Percentiles rank a stretch among this genome's conserved stretches.
Conservation (phyloP, 2,329 filamentous ascomycete species). For the Cladosporium sp. region DNA sequence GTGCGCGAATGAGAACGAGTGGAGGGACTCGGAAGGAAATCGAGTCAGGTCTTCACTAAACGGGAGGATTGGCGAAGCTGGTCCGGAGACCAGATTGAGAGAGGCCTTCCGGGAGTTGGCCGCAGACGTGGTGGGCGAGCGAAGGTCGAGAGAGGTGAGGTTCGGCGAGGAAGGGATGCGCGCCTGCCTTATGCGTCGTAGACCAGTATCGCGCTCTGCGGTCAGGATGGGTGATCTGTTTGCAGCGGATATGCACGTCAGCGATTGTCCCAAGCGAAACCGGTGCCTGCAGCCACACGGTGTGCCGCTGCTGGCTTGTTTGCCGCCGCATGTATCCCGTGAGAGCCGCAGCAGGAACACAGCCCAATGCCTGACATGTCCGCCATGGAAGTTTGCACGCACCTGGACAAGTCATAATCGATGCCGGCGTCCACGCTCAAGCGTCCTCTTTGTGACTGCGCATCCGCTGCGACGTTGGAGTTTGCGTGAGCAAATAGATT, state of each 20-base stretch:
- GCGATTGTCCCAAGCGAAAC: conserved; percentile 12
- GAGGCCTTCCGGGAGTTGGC: conserved; percentile 53
- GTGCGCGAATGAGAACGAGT: conserved; percentile 97
- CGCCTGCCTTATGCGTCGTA: conserved; percentile 88
- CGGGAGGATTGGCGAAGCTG: conserved; percentile 63
- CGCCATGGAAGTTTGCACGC: neutral
- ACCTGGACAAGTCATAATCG: conserved; percentile 14
- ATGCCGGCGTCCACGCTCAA: conserved; percentile 9
- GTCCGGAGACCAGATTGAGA: conserved; percentile 55
- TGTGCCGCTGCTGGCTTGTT: conserved; percentile 1
- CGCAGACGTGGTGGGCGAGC: conserved; percentile 67
- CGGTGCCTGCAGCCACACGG: conserved; percentile 5
- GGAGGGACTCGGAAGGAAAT: conserved; percentile 92
- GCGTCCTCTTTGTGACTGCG: conserved; percentile 9
- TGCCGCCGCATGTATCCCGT: conserved; percentile 4
- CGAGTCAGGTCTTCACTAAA: conserved; percentile 85
- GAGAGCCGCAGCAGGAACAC: neutral
- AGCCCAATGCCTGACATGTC: neutral
- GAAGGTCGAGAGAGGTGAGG: conserved; percentile 62
- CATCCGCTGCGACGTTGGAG: neutral
- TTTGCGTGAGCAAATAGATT: conserved; percentile 2
- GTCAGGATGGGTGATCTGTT: conserved; percentile 73
- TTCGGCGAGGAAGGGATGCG: conserved; percentile 62
- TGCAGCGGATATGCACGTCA: conserved; percentile 10
- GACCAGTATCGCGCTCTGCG: conserved; percentile 54